Conservation (phyloP, 202 grass and related monocot genomes). For the Dendrocalamus latiflorus region DNA sequence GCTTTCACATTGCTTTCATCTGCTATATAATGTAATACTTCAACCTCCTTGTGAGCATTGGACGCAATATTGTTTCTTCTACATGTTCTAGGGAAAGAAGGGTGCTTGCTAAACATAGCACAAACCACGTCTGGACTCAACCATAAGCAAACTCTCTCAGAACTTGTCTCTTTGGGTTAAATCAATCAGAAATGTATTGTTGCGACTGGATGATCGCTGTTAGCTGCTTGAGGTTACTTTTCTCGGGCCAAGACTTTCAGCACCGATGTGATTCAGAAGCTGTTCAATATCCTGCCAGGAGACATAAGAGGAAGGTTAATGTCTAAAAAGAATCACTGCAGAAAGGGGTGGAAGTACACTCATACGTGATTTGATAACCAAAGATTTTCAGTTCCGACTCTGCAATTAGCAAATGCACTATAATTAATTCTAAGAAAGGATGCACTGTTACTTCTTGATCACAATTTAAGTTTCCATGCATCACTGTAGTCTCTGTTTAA, state of each 20-base stretch:
- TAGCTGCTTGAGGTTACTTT: conserved; percentile 64
- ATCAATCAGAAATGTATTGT: conserved; percentile 49
- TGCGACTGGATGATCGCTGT: conserved; percentile 62
- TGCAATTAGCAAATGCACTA: neutral
- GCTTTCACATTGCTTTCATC: too few species aligned
- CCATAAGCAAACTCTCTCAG: conserved; percentile 9
- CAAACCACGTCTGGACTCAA: neutral
- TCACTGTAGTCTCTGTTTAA: neutral
- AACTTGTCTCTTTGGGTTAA: conserved; percentile 2
- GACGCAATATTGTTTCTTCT: too few species aligned
- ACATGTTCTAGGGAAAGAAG: neutral
- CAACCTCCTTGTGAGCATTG: too few species aligned
- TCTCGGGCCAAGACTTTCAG: too few species aligned
- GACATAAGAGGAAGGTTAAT: too few species aligned
- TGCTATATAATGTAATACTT: too few species aligned
- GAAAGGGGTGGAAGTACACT: neutral
- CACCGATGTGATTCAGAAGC: conserved; percentile 56
- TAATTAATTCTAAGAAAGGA: neutral
- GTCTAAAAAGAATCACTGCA: neutral
- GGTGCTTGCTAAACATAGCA: conserved; percentile 25
- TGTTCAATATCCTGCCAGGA: conserved; percentile 49
- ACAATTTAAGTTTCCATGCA: neutral
- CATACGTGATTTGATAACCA: neutral
- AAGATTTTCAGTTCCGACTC: neutral
- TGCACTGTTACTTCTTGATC: neutral